Base-by-base conservation (phyloP, 2,329 filamentous ascomycete genomes). In the Exophiala sideris region DNA sequence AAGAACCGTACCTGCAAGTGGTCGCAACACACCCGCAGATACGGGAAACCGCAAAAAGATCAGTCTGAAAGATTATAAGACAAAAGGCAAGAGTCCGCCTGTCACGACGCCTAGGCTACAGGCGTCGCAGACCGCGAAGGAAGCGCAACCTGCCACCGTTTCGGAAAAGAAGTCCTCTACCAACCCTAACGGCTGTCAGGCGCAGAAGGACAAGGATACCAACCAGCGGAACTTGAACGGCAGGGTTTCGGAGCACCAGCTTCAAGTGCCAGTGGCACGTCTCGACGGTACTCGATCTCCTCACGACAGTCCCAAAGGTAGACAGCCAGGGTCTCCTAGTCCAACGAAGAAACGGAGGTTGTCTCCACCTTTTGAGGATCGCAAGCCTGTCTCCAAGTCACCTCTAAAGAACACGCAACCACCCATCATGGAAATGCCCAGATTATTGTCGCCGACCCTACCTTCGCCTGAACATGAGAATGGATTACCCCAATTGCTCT, bases 41-140 rank as follows among this genome's bases (percentile, higher is more conserved):
- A 48, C 67, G 62, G 10, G 73, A 16, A 58, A 67, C 20, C 84
- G 81, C 70, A 85, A 83, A 72, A 85, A 83, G 67, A 84, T 85
- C 57, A 83, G 73, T 50, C 67, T 85, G 49, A 79, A 76, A 39
- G 81, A 80, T 36, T 86, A 85, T 68, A 84, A 81, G 68, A 80
- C 76, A 56, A 82, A 82, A 65, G 76, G 70, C 56, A 73, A 69
- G 50, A 71, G 66, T 39, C 68, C 56, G n/a, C 41, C 53, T n/a
- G 46, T 58, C 5, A 16, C 52, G n/a, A 45, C 46, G 20, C 11
- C 38, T 2, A 36, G 21, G 24, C 45, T 51, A 8, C 55, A 47
- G n/a, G 24, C 29, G 29, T 32, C 34, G 45, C 33, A 40, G 38
- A 35, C 39, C 18, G 3, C 38, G 16, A 32, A 32, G 24, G 44